A percentile compares a stretch with the other conserved stretches of the same genome.
Evolutionary conservation across 2,329 filamentous ascomycete genomes (phyloP).

Genomic region (Sarocladium brachiariae): DNA sequence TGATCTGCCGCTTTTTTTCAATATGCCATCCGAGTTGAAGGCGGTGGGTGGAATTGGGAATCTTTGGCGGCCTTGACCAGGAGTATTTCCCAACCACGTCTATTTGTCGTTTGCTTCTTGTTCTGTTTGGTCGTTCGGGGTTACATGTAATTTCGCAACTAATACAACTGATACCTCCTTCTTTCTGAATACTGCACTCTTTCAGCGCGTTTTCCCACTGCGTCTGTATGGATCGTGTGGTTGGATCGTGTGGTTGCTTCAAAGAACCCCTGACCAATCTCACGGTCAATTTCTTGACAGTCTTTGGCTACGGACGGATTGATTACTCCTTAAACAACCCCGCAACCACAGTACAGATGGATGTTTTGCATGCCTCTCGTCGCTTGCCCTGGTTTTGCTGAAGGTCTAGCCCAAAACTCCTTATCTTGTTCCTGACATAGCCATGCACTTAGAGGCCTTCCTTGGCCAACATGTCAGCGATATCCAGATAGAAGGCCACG

Average conservation of each 20-base stretch:
- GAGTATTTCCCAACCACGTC: neutral
- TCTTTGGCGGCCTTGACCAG: neutral
- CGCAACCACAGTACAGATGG: no score
- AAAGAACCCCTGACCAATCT: no score
- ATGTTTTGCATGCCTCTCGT: no score
- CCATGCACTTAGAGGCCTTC: conserved; percentile 39
- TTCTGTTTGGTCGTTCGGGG: neutral
- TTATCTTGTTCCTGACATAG: neutral
- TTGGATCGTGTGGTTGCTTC: no score
- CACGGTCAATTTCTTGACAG: no score
- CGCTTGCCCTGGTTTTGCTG: neutral
- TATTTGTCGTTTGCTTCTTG: neutral
- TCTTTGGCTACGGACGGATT: no score
- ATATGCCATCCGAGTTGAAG: neutral
- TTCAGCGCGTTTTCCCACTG: neutral
- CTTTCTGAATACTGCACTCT: neutral
- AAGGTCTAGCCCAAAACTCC: neutral
- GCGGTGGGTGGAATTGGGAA: neutral
- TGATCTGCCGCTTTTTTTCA: no score
- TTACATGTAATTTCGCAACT: conserved; percentile 1
- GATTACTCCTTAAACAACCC: no score
- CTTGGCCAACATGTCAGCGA: conserved; percentile 64
- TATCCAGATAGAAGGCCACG: conserved; percentile 59
- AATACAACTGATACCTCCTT: conserved; percentile 10
- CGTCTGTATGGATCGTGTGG: neutral